Percentiles rank a stretch among this genome's conserved stretches.
Evolutionary conservation across 192 early-diverging fungal genomes (phyloP).

Genomic region (Coemansia sp.): DNA sequence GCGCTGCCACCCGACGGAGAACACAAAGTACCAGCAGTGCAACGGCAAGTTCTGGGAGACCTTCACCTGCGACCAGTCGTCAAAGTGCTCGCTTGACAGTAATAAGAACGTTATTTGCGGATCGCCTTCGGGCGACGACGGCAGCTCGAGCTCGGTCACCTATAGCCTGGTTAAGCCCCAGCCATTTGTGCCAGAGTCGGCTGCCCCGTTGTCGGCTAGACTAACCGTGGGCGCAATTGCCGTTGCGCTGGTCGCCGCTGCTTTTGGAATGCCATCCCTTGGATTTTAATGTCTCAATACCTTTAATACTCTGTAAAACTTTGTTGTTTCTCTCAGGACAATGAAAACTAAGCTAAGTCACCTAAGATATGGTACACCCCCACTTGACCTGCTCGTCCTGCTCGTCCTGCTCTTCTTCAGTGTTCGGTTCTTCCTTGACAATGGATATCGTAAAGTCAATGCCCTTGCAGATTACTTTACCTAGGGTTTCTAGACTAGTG

Average conservation of each 20-base stretch:
- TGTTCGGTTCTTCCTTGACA: too few relatives aligned
- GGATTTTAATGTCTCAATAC: slow-evolving; percentile 5
- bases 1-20: slow-evolving; percentile 25
- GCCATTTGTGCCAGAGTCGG: slow-evolving; percentile 34
- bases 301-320: neutral
- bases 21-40: slow-evolving; percentile 41
- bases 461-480: too few relatives aligned
- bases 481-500: too few relatives aligned
- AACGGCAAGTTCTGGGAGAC: slow-evolving; percentile 38
- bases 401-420: too few relatives aligned
- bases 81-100: slow-evolving; percentile 15
- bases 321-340: neutral
- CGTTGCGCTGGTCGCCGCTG: slow-evolving; percentile 18
- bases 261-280: slow-evolving; percentile 10
- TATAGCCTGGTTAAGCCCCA: slow-evolving; percentile 30
- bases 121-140: neutral
- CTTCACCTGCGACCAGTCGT: slow-evolving; percentile 14
- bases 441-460: too few relatives aligned
- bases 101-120: slow-evolving; percentile 30
- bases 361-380: too few relatives aligned
- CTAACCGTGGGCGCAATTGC: slow-evolving; percentile 12
- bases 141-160: neutral
- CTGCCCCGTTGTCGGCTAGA: neutral
- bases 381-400: too few relatives aligned
- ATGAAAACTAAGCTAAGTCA: neutral